Base-by-base conservation (phyloP, 805 yeast species). In the Metschnikowia matae region DNA sequence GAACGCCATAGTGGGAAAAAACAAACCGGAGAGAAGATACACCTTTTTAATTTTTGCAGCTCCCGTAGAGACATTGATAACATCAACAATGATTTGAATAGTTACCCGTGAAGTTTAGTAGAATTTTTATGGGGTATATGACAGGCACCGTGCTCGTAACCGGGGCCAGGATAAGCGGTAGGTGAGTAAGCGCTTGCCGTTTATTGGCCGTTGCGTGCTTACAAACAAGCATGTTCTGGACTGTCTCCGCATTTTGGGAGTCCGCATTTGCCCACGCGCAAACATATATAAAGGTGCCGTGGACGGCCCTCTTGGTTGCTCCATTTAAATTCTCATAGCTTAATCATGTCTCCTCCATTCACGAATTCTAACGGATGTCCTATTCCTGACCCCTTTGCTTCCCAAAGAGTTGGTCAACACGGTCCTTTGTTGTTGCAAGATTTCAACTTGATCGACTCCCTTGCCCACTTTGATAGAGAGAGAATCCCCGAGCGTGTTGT, bases 401-500 rank as follows among this genome's bases (percentile, higher is more conserved):
- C 90, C 3, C 90, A 86, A 66, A 77, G 94, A 66, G 70, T 87
- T 33, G 85, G 92, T 18, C 66, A 82, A 53, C 80, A 83, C 57
- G 96, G 96, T 35, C 96, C 96, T 5, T 69, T 88, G 57, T 72
- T 89, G 53, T 71, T 89, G 61, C 96, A 89, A 66, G 96, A 89
- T 66, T 84, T 86, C 71, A 83, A 83, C 64, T 72, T 89, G 69
- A 77, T 89, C 60, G 96, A 89, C 62, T 79, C 89, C 2, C 69
- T 89, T 50, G 91, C 96, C 18, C 96, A 88, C 68, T 89, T 89
- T 62, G 95, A 87, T 71, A 78, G 96, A 59, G 96, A 89, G 70
- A 77, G 96, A 69, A 85, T 89, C 56, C 96, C 96, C 11, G 96
- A 89, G 73, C 79, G 96, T 70, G 96, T 89, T 50, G 96, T 89